These are phyloP conservation scores for Cylindrodendrum hubeiense DNA, from an alignment of 2,329 filamentous ascomycete genomes.

Conservation along the genomic window DNA sequence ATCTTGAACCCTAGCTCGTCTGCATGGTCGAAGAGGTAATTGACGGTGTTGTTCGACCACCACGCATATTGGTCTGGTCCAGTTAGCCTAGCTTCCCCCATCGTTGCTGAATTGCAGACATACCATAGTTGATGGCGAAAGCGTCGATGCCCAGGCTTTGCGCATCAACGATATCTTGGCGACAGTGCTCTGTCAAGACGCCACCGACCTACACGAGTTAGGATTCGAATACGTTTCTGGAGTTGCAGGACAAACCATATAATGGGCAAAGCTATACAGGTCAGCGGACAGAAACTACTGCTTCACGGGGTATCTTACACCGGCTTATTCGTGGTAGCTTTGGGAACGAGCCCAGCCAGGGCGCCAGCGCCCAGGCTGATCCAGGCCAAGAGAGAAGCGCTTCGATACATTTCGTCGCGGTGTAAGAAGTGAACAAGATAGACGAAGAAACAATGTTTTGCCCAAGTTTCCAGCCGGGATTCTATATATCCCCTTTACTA, in stretches of 20 bases:
- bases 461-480: no score
- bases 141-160: conserved; percentile 22
- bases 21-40: conserved; percentile 17
- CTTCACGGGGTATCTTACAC: conserved; percentile 3
- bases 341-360: not conserved
- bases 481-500: no score
- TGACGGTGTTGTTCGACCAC: conserved; percentile 16
- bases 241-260: conserved; percentile 12
- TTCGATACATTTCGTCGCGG: not conserved
- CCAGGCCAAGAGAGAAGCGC: not conserved
- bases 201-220: conserved; percentile 4
- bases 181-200: conserved; percentile 4
- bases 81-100: not conserved
- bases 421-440: not conserved
- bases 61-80: conserved; percentile 16
- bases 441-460: not conserved
- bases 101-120: not conserved
- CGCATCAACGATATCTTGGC: conserved; percentile 15
- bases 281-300: not conserved
- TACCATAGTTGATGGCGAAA: conserved; percentile 24
- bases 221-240: not conserved
- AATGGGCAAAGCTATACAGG: conserved; percentile 13
- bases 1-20: conserved; percentile 21
- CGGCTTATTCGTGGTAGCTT: conserved; percentile 1
- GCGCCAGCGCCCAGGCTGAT: not conserved